Conservation (phyloP, 2,329 filamentous ascomycete genomes). For the Akanthomyces lecanii region DNA sequence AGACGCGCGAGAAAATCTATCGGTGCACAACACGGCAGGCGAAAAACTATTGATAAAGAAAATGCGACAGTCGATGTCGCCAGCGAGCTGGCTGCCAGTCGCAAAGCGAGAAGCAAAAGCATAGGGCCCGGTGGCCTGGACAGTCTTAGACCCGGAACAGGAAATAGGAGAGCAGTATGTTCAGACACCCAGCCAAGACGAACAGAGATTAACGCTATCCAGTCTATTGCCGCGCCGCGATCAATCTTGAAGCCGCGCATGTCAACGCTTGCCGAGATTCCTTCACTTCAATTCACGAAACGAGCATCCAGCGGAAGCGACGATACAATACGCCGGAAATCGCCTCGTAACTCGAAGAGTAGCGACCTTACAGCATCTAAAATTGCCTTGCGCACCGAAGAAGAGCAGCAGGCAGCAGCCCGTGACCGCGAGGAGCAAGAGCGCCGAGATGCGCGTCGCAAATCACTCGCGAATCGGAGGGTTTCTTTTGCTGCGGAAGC, state of each 20-base stretch:
- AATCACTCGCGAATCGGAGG: conserved; percentile 86
- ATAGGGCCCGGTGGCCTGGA: conserved; percentile 89
- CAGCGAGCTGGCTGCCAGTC: conserved; percentile 46
- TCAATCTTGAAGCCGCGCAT: conserved; percentile 82
- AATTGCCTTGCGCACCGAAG: conserved; percentile 63
- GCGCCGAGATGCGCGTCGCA: conserved; percentile 81
- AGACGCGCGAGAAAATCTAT: conserved; percentile 69
- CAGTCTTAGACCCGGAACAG: conserved; percentile 68
- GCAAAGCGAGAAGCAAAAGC: conserved; percentile 86
- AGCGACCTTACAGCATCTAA: conserved; percentile 43
- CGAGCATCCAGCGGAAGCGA: conserved; percentile 9
- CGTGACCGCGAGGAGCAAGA: conserved; percentile 68
- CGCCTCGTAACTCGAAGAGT: conserved; percentile 19
- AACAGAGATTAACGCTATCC: conserved; percentile 10
- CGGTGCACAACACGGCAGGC: conserved; percentile 51
- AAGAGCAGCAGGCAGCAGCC: conserved; percentile 66
- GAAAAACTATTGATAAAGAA: conserved; percentile 64
- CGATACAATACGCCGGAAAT: conserved; percentile 13
- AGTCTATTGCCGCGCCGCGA: conserved; percentile 56
- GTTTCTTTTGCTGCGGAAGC: conserved; percentile 98
- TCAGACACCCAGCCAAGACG: conserved; percentile 17
- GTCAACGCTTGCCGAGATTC: conserved; percentile 61
- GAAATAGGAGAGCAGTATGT: conserved; percentile 75
- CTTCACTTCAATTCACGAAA: conserved; percentile 50
- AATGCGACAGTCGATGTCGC: conserved; percentile 68